These are phyloP conservation scores for Mortierella sp. DNA, from an alignment of 371 early-diverging fungal genomes.

Conservation along the genomic window DNA sequence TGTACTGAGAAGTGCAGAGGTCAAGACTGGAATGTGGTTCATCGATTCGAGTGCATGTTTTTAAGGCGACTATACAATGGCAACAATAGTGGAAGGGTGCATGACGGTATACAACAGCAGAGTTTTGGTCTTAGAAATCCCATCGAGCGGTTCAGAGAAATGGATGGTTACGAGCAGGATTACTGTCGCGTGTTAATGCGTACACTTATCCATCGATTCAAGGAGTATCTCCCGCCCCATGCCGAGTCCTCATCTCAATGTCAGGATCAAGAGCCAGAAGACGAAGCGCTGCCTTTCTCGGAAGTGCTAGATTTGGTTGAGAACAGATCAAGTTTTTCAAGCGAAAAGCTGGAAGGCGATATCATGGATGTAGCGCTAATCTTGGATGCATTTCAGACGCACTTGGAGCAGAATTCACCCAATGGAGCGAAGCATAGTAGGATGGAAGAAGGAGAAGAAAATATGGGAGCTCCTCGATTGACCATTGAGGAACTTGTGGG, in stretches of 20 bases:
- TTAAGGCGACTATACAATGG: constrained; percentile 16
- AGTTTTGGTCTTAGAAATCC: not conserved
- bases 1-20: constrained; percentile 17
- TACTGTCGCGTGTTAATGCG: constrained; percentile 24
- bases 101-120: not conserved
- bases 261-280: not conserved
- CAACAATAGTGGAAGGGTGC: not conserved
- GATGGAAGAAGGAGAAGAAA: not conserved
- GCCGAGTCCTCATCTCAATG: not conserved
- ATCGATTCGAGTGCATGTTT: constrained; percentile 26
- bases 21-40: constrained; percentile 17
- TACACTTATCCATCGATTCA: constrained; percentile 21
- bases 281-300: constrained; percentile 5
- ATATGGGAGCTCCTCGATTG: not conserved
- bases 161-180: constrained; percentile 20
- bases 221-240: not conserved
- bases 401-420: not conserved
- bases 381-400: constrained; percentile 30
- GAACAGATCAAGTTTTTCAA: constrained; percentile 7
- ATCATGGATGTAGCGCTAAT: constrained; percentile 22
- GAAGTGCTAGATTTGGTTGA: constrained; percentile 18
- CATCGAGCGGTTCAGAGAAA: not conserved
- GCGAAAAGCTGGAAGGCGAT: constrained; percentile 11
- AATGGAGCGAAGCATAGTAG: not conserved
- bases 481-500: constrained; percentile 17